Evolutionary conservation across 75 land plant genomes (phyloP).

Genomic region (Chamaecyparis obtusa): DNA sequence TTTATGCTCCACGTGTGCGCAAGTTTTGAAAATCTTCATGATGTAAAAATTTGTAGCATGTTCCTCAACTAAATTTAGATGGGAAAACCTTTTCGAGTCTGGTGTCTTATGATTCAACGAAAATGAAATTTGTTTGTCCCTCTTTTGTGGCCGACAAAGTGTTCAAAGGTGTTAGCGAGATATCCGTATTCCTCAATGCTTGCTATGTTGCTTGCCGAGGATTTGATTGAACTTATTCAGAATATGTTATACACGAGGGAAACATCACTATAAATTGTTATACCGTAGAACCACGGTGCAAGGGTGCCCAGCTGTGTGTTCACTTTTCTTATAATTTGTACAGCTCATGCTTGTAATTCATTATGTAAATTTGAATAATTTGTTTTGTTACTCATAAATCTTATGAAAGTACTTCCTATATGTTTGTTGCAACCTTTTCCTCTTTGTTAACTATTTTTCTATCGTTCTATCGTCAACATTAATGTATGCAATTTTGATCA

Average conservation of each 20-base stretch:
- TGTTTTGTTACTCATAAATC: not conserved
- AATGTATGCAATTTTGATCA: not conserved
- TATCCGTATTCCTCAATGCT: not conserved
- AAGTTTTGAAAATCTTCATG: not conserved
- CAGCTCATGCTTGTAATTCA: not conserved
- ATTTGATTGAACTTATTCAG: not conserved
- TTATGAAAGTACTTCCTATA: no score
- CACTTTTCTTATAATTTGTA: not conserved
- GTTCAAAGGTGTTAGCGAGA: not conserved
- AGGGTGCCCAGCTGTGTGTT: not conserved
- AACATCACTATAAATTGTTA: not conserved
- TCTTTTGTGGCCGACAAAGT: not conserved
- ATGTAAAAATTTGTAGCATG: slow-evolving; percentile 5
- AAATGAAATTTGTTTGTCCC: not conserved
- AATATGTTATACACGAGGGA: not conserved
- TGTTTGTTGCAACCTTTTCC: not conserved
- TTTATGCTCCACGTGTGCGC: not conserved
- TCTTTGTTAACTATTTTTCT: no score
- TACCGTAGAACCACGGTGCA: not conserved
- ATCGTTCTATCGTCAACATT: not conserved
- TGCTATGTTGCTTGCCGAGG: not conserved
- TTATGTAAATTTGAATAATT: not conserved
- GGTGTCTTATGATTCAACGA: not conserved
- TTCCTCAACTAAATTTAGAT: not conserved
- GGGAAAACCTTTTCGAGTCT: not conserved